phyloP scores from a whole-genome alignment of 2,329 filamentous ascomycete genomes.

The Claviceps pusilla region DNA sequence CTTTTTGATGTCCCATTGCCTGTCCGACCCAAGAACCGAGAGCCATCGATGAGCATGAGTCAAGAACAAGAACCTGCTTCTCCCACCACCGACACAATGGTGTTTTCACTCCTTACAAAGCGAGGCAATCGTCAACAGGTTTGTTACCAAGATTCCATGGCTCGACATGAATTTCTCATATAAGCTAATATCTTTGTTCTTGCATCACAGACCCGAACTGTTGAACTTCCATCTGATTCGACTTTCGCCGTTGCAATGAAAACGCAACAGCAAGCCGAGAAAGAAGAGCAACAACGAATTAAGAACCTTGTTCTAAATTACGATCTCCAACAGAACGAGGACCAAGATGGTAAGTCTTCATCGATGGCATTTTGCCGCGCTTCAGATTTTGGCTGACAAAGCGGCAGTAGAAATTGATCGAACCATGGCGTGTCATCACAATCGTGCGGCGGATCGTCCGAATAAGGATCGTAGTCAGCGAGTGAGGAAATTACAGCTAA shows the following conservation, averaged over 20 bases:
- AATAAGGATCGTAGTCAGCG: slow-evolving; percentile 60
- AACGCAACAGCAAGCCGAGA: slow-evolving; percentile 83
- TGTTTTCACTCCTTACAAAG: slow-evolving; percentile 91
- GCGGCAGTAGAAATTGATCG: slow-evolving; percentile 33
- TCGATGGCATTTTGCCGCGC: not conserved
- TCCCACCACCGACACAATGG: slow-evolving; percentile 51
- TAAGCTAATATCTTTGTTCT: slow-evolving; percentile 1
- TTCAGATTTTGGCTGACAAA: not conserved
- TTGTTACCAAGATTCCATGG: not conserved
- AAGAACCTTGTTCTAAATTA: slow-evolving; percentile 96
- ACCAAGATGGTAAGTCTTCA: slow-evolving; percentile 52
- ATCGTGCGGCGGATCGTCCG: slow-evolving; percentile 39
- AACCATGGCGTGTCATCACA: slow-evolving; percentile 31
- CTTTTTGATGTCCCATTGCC: slow-evolving; percentile 96
- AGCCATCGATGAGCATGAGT: slow-evolving; percentile 26
- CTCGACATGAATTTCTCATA: not conserved
- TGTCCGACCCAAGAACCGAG: slow-evolving; percentile 58
- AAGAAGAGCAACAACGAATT: slow-evolving; percentile 94
- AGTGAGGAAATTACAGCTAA: slow-evolving; percentile 79
- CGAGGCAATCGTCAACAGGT: slow-evolving; percentile 91
- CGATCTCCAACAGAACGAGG: slow-evolving; percentile 73
- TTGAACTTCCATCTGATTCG: slow-evolving; percentile 80
- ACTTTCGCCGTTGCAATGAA: slow-evolving; percentile 94
- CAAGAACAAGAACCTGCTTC: slow-evolving; percentile 10
- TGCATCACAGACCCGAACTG: slow-evolving; percentile 59